Conservation (phyloP, 352 stramenopile species). For the Globisporangium megalacanthum region DNA sequence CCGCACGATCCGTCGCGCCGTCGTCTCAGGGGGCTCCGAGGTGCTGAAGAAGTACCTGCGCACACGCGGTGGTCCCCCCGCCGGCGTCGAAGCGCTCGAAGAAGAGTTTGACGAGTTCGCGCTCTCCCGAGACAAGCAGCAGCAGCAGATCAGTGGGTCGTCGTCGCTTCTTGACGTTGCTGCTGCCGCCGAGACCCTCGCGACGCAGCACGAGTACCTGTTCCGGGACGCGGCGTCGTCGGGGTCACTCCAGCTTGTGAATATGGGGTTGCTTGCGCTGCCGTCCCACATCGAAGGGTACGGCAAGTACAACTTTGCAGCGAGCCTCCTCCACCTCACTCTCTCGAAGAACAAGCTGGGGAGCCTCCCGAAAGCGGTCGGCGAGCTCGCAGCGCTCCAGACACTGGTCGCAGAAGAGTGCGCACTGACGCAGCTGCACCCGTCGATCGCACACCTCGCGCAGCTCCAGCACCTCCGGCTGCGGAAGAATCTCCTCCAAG, state of each 20-base stretch:
- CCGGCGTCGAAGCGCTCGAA: constrained; percentile 51
- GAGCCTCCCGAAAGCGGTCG: constrained; percentile 36
- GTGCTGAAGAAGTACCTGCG: constrained; percentile 81
- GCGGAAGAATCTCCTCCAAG: constrained; percentile 73
- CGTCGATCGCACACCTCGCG: constrained; percentile 42
- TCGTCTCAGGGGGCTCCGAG: constrained; percentile 61
- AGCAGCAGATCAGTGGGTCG: constrained; percentile 25
- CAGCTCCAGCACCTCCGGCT: constrained; percentile 56
- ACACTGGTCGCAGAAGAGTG: constrained; percentile 73
- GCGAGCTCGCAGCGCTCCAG: constrained; percentile 44
- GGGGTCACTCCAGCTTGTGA: constrained; percentile 42
- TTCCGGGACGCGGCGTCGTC: constrained; percentile 62
- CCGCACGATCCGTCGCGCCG: constrained; percentile 59
- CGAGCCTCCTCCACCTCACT: constrained; percentile 57
- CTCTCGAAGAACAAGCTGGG: constrained; percentile 67
- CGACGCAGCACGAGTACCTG: constrained; percentile 45
- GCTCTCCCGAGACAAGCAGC: constrained; percentile 28
- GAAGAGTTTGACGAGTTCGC: constrained; percentile 73
- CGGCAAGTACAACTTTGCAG: constrained; percentile 45
- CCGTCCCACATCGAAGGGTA: constrained; percentile 28
- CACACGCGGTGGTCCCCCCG: constrained; percentile 55
- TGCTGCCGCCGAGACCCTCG: constrained; percentile 10
- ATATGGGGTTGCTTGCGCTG: constrained; percentile 47
- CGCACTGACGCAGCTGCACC: constrained; percentile 41
- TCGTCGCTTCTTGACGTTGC: constrained; percentile 1